These are phyloP conservation scores for Cladophialophora psammophila DNA, from an alignment of 2,329 filamentous ascomycete species.

Conservation along the genomic window DNA sequence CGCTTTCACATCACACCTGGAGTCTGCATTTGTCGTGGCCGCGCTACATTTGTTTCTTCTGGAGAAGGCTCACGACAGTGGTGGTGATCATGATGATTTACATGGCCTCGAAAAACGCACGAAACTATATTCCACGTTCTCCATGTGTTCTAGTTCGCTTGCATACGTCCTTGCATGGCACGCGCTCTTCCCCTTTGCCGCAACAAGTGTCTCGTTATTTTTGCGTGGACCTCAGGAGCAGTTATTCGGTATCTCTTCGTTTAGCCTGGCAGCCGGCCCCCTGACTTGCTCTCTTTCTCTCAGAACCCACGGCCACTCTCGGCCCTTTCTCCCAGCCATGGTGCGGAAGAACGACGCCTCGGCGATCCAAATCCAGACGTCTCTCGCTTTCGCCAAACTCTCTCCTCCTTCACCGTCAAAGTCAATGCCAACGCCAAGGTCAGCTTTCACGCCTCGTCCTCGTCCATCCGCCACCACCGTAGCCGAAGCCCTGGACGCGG, in stretches of 20 bases:
- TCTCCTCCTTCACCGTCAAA: not conserved
- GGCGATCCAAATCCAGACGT: constrained; percentile 40
- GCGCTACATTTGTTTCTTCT: no score
- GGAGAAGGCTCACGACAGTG: no score
- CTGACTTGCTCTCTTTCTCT: not conserved
- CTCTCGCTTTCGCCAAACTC: constrained; percentile 22
- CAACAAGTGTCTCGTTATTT: no score
- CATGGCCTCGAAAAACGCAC: no score
- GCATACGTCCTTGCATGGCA: no score
- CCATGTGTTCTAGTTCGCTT: no score
- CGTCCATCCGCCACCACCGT: constrained; percentile 17
- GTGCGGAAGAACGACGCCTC: constrained; percentile 48
- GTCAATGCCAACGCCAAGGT: not conserved
- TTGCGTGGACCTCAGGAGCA: no score
- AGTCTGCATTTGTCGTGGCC: no score
- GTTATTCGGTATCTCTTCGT: not conserved
- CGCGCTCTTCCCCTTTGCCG: no score
- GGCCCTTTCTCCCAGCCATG: constrained; percentile 51
- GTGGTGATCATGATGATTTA: no score
- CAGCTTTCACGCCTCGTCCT: not conserved
- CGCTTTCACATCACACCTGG: no score
- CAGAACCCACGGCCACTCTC: constrained; percentile 50
- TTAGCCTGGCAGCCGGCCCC: not conserved
- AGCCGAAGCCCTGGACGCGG: constrained; percentile 44
- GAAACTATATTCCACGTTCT: no score